Evolutionary conservation across 2,329 filamentous ascomycete species (phyloP), one percentile per base, ranked within the genome.

Genomic region (Fusarium phyllophilum): DNA sequence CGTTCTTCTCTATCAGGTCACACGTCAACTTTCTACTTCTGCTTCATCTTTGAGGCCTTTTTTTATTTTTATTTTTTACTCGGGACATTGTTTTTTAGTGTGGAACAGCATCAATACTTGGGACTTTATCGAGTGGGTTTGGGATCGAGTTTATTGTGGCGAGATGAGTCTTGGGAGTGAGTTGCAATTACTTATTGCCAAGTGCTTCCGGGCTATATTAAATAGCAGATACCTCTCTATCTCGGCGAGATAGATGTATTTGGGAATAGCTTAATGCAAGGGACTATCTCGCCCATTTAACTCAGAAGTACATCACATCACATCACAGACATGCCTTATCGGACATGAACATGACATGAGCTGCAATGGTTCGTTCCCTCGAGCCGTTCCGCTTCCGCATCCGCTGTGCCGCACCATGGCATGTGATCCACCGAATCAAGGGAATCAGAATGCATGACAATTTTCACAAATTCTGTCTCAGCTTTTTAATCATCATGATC

Each of bases 341-440:
- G 13, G 42, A 41, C 41, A n/a, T 45, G 38, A 29, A 34, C 52
- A 38, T 59, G 52, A 46, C 54, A n/a, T 46, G 62, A 31, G n/a
- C 22, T 44, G 48, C 29, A 42, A 54, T 55, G 33, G 36, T n/a
- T 64, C 36, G 36, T 33, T 64, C 36, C 55, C 33, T 72, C 70
- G 70, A 60, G 66, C 70, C 70, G 66, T 73, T 59, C 65, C 65
- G 65, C 65, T 54, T 29, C 55, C 33, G 41, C 55, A 33, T 41
- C 62, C 66, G 52, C 70, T 61, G 70, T 69, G 70, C 66, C 70
- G 49, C 57, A 66, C 39, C 29, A 31, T 20, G 62, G 31, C 70
- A 66, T 45, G 52, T 44, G 56, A 55, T 56, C 24, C 14, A 58
- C 42, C 15, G 48, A 56, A 42, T 61, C 29, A 29, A 26, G n/a